These are phyloP conservation scores for Candida sphagnicola DNA, from an alignment of 805 yeast species.

Conservation along the genomic window DNA sequence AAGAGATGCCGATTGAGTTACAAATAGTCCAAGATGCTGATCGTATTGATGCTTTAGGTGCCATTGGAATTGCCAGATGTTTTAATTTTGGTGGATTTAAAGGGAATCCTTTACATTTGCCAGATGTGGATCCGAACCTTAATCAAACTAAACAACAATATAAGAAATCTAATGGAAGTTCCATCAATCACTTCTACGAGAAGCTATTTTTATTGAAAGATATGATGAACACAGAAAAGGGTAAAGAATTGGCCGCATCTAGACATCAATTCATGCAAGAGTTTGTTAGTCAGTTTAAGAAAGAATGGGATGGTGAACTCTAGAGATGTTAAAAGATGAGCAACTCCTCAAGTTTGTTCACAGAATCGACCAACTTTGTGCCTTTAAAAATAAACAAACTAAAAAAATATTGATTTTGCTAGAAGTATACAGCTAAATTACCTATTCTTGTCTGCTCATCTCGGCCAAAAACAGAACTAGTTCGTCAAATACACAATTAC, in stretches of 20 bases:
- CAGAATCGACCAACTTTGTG: no score
- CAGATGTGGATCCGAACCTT: neutral
- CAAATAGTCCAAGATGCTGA: constrained; percentile 1
- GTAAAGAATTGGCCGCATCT: neutral
- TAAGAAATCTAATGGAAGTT: neutral
- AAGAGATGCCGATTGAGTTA: neutral
- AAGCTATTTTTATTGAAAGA: neutral
- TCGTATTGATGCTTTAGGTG: neutral
- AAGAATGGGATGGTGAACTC: neutral
- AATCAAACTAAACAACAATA: neutral
- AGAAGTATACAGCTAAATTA: no score
- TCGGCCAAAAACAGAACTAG: no score
- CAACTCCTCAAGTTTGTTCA: no score
- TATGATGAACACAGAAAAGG: neutral
- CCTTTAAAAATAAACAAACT: no score
- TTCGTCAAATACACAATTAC: no score
- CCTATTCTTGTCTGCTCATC: no score
- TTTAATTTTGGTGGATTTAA: constrained; percentile 1
- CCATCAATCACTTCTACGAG: neutral
- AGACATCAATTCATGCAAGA: neutral
- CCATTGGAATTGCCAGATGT: constrained; percentile 1
- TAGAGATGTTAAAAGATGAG: no score
- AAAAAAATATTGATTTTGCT: no score
- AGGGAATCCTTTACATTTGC: neutral
- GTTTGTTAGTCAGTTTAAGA: neutral